phyloP scores from a whole-genome alignment of 805 yeast species.

The Candida morakotiae region DNA sequence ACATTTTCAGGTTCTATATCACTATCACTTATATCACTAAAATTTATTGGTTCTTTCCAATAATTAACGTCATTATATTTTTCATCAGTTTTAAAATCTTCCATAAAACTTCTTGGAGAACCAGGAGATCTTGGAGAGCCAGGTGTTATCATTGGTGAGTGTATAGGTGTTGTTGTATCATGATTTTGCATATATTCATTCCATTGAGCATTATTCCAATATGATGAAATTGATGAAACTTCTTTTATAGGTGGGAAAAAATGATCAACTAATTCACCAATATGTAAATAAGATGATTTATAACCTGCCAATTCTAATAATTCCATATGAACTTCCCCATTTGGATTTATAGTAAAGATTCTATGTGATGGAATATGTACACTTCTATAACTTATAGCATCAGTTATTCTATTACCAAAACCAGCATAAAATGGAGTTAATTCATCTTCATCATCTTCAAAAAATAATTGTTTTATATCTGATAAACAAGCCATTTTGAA shows the following conservation, averaged over 20 bases:
- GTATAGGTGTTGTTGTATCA: constrained; percentile 2
- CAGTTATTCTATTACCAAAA: constrained; percentile 94
- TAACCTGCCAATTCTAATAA: constrained; percentile 90
- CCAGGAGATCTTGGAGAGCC: constrained; percentile 19
- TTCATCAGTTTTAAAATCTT: constrained; percentile 41
- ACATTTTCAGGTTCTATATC: constrained; percentile 17
- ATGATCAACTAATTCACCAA: constrained; percentile 93
- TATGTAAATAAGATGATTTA: constrained; percentile 79
- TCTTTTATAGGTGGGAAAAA: constrained; percentile 78
- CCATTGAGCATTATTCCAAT: constrained; percentile 35
- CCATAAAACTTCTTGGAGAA: constrained; percentile 30
- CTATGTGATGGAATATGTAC: constrained; percentile 93
- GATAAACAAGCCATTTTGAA: constrained; percentile 95
- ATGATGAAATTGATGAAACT: constrained; percentile 25
- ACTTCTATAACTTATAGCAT: constrained; percentile 89
- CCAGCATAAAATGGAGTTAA: constrained; percentile 94
- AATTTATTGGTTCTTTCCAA: constrained; percentile 83
- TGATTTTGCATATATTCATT: constrained; percentile 23
- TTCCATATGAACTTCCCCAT: constrained; percentile 97
- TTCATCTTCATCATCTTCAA: constrained; percentile 2
- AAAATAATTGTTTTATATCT: constrained; percentile 73
- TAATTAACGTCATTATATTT: constrained; percentile 82
- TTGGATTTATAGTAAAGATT: constrained; percentile 92
- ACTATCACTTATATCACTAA: constrained; percentile 55
- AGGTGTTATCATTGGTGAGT: constrained; percentile 6